Evolutionary conservation across 495 filamentous ascomycete genomes (phyloP), one percentile per base, ranked within the genome.

Genomic region (Podospora comata): DNA sequence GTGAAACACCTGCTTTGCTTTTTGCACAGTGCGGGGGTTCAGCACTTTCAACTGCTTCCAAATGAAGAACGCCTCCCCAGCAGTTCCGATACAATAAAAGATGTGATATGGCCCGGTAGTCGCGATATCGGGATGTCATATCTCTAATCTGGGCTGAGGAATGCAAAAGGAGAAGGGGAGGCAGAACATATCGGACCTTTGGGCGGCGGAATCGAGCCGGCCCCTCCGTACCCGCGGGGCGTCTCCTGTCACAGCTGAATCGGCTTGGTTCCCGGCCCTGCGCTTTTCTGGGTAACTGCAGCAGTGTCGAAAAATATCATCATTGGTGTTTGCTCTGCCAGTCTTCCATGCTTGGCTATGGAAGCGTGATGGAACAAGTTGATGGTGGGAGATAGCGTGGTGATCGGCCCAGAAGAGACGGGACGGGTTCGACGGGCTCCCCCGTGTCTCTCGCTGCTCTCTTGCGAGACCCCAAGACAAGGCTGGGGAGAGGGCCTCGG

Each of bases 101-200:
- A 71, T 61, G 66, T 78, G 68, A 77, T 75, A 76, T 75, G 73
- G 70, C 56, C 73, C 74, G 73, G 75, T 67, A 76, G 76, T 79
- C 68, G 72, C 72, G 70, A 67, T 20, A 69, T 72, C 34, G 20
- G 26, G 18, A 62, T 62, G 27, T 62, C 27, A 62, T 15, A 62
- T 32, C 23, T 23, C 27, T 32, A 7, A 18, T 3, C 19, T 27
- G 26, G 19, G 19, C 56, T 13, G 56, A 23, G 19, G 19, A 39
- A 34, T 62, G 60, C 9, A 62, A 9, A 20, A 13, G 0, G 32
- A 34, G 6, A 62, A 28, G 30, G 23, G 60, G 23, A 34, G 39
- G 39, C 39, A 58, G 56, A 58, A 58, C 23, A n/a, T 57, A 18
- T 23, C 55, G 20, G 55, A 23, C 20, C 5, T 18, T 13, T 9